Percentiles rank a stretch among this genome's conserved stretches.
phyloP scores from a whole-genome alignment of 192 early-diverging fungal genomes.

The Endogone sp. region DNA sequence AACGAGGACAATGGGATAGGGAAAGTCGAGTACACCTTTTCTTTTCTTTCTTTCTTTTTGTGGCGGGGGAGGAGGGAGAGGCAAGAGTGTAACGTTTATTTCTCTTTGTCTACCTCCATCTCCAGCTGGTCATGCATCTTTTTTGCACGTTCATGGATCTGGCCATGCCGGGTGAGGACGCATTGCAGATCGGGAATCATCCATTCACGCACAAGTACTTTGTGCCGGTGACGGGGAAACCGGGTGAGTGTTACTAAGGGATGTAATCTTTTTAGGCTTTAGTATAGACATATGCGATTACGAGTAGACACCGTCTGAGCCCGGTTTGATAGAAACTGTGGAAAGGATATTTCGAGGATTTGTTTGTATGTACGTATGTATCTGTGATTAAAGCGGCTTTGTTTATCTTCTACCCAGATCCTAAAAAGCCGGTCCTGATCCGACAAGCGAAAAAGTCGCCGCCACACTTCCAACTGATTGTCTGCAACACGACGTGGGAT shows the following conservation, averaged over 20 bases:
- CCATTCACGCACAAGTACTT: slow-evolving; percentile 1
- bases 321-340: too few relatives aligned
- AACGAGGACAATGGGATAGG: too few relatives aligned
- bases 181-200: not conserved
- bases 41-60: too few relatives aligned
- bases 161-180: slow-evolving; percentile 1
- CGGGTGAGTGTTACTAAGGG: not conserved
- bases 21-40: too few relatives aligned
- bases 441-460: not conserved
- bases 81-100: too few relatives aligned
- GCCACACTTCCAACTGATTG: not conserved
- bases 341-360: too few relatives aligned
- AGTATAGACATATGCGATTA: not conserved
- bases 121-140: not conserved
- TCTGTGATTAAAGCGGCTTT: too few relatives aligned
- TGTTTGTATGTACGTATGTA: too few relatives aligned
- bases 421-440: not conserved
- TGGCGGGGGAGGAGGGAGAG: too few relatives aligned
- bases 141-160: slow-evolving; percentile 1
- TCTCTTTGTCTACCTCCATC: too few relatives aligned
- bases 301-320: too few relatives aligned
- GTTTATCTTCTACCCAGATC: not conserved
- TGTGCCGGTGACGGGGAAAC: not conserved
- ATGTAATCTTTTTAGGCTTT: not conserved
- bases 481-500: not conserved